These are phyloP conservation scores for Eucalyptus pumila DNA, from an alignment of 345 rosid species.

Conservation along the genomic window DNA sequence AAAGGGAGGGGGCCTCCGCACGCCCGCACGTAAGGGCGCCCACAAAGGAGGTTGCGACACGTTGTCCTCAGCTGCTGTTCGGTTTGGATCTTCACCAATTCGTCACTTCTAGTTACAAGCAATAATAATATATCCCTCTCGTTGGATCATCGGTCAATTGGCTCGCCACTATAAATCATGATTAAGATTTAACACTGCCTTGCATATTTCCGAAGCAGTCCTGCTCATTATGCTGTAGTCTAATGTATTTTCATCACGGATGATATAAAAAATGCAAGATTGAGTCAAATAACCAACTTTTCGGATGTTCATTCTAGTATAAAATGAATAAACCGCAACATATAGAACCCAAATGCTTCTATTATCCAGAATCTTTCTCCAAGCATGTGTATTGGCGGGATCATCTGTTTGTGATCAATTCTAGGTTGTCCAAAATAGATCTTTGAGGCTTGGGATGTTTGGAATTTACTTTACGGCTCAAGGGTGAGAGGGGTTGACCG, in stretches of 20 bases:
- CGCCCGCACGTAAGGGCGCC: too few species aligned
- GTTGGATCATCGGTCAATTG: too few species aligned
- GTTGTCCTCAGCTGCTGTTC: neutral
- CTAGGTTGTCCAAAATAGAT: too few species aligned
- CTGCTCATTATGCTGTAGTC: neutral
- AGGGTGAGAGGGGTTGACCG: neutral
- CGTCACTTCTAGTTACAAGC: neutral
- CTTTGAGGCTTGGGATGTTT: too few species aligned
- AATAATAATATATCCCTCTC: neutral
- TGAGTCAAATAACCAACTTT: neutral
- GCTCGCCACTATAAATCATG: neutral
- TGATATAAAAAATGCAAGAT: neutral
- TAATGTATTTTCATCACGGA: neutral
- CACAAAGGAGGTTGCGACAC: too few species aligned
- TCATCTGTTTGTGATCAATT: too few species aligned
- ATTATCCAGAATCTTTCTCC: too few species aligned
- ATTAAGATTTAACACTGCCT: neutral
- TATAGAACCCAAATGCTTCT: too few species aligned
- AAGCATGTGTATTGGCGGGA: too few species aligned
- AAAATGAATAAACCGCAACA: too few species aligned
- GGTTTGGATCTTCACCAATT: neutral
- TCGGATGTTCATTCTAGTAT: too few species aligned
- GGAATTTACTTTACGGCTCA: neutral
- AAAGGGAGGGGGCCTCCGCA: too few species aligned
- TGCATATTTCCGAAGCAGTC: neutral